These are phyloP conservation scores for Fragilaria crotonensis DNA, from an alignment of 108 stramenopile species.

Conservation along the genomic window DNA sequence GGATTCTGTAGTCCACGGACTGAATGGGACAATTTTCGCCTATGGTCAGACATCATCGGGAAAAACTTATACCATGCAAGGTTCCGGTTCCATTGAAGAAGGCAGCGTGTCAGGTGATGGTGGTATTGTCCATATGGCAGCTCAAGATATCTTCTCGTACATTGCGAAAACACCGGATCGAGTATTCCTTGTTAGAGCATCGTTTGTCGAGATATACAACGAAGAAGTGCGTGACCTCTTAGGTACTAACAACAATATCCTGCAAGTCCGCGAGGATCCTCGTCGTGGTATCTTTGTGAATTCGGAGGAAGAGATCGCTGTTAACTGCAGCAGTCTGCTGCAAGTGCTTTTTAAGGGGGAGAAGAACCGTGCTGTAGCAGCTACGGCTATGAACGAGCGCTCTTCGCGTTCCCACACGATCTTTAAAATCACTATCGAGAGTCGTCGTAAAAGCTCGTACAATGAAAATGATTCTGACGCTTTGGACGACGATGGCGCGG, in stretches of 20 bases:
- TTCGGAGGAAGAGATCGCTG: slow-evolving; percentile 72
- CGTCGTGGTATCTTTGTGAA: slow-evolving; percentile 94
- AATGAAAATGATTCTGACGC: slow-evolving; percentile 9
- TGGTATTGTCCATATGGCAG: slow-evolving; percentile 83
- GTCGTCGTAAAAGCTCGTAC: slow-evolving; percentile 28
- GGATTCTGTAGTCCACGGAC: slow-evolving; percentile 73
- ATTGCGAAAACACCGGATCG: slow-evolving; percentile 52
- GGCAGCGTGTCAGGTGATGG: slow-evolving; percentile 35
- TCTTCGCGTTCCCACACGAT: slow-evolving; percentile 96
- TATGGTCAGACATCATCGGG: slow-evolving; percentile 92
- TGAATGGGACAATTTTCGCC: slow-evolving; percentile 97
- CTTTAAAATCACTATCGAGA: slow-evolving; percentile 92
- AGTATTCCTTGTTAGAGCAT: slow-evolving; percentile 83
- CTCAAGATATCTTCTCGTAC: slow-evolving; percentile 66
- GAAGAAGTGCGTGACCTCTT: slow-evolving; percentile 97
- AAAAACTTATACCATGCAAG: slow-evolving; percentile 93
- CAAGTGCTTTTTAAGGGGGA: slow-evolving; percentile 58
- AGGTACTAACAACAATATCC: slow-evolving; percentile 24
- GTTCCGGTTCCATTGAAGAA: slow-evolving; percentile 63
- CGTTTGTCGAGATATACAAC: slow-evolving; percentile 99
- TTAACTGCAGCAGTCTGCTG: slow-evolving; percentile 70
- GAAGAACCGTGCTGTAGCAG: slow-evolving; percentile 78
- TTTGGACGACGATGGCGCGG: slow-evolving; percentile 50
- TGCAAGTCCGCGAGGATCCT: slow-evolving; percentile 90
- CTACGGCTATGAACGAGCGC: slow-evolving; percentile 95